These are phyloP conservation scores for Metschnikowia anglica DNA, from an alignment of 805 yeast species.

Conservation along the genomic window DNA sequence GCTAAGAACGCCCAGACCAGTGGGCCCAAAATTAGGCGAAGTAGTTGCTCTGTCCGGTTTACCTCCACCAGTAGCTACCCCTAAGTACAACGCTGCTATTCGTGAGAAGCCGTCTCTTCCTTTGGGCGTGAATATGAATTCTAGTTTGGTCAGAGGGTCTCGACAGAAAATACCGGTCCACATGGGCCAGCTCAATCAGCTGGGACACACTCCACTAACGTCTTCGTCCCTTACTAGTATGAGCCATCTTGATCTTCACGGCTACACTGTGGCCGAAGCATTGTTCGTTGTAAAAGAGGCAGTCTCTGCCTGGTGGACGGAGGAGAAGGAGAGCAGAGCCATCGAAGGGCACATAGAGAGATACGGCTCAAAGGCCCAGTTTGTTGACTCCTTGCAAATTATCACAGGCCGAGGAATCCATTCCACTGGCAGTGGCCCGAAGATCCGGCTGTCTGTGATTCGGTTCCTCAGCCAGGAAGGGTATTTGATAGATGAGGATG, in stretches of 20 bases:
- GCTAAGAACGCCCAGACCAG: conserved; percentile 2
- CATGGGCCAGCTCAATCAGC: conserved; percentile 1
- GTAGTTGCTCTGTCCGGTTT: background rate
- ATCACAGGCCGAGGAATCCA: conserved; percentile 75
- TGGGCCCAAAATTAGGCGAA: conserved; percentile 8
- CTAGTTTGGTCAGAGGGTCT: background rate
- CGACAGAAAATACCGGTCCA: conserved; percentile 2
- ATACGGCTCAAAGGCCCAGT: conserved; percentile 36
- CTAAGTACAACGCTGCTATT: background rate
- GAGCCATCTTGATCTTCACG: conserved; percentile 55
- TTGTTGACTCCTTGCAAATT: conserved; percentile 45
- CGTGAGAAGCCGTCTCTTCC: background rate
- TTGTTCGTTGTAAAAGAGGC: conserved; percentile 33
- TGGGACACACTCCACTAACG: background rate
- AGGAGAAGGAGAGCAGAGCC: conserved; percentile 47
- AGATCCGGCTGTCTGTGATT: conserved; percentile 45
- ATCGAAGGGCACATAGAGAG: conserved; percentile 36
- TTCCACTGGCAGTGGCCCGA: conserved; percentile 55
- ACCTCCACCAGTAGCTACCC: background rate
- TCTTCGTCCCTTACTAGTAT: background rate
- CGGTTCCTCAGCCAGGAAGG: conserved; percentile 34
- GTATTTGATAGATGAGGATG: conserved; percentile 48
- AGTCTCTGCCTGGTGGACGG: conserved; percentile 60
- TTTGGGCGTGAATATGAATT: background rate
- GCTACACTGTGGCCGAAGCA: conserved; percentile 50